Base-by-base conservation (phyloP, 352 stramenopile genomes). In the Thalassiosira oceanica region DNA sequence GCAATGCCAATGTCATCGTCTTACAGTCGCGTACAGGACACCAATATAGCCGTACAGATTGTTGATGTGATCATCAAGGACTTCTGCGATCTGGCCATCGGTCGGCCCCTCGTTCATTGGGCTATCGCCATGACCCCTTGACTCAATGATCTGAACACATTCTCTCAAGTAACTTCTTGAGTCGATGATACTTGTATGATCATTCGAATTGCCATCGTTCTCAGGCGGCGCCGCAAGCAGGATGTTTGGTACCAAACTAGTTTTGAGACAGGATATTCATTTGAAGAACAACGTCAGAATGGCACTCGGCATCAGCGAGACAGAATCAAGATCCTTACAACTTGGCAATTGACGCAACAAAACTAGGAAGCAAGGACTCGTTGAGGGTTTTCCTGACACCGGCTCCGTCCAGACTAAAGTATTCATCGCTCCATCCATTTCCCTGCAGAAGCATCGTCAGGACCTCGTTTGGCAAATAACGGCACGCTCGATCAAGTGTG, bases 191-290 rank as follows among this genome's bases (percentile, higher is more conserved):
- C 66, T 13, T 29, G 61, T 53, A 45, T 74, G 36, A 33, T 28
- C 43, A 61, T 49, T 49, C 36, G 43, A 21, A 8, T 54, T 39
- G n/a, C 4, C 29, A 36, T 31, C 6, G 36, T 10, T 23, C 13
- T 67, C 50, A 15, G 70, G 42, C 13, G 69, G 66, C 51, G 62
- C 23, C 48, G 44, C 68, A 21, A 84, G 43, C 0, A 84, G 49
- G 16, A 84, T 80, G n/a, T 53, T 70, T 36, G 74, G 74, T 18
- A 84, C 54, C 3, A 84, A 69, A 49, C 63, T 80, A 39, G 24
- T n/a, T 18, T 39, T 49, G 1, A 23, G 20, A 55, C 21, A 8
- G 35, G 18, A 27, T 31, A 33, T n/a, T 1, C 45, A n/a, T 2
- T 1, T 55, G 3, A 2, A 13, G 8, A 50, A 50, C 28, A n/a